Percentiles rank a stretch among this genome's conserved stretches.
These are phyloP conservation scores for Monosporascus sp. DNA, from an alignment of 2,329 filamentous ascomycete genomes.

Conservation along the genomic window DNA sequence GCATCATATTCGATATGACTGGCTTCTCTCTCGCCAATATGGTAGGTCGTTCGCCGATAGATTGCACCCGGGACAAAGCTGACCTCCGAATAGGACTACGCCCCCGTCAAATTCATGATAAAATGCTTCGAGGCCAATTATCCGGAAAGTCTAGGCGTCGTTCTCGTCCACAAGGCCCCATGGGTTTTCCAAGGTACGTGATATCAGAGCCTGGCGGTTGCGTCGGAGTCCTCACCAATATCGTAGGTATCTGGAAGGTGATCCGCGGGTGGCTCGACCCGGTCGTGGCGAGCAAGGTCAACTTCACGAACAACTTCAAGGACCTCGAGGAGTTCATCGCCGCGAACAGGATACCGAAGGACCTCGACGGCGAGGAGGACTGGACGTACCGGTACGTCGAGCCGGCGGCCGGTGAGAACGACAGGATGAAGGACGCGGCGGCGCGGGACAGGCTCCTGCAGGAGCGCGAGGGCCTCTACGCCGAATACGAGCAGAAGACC, in stretches of 20 bases:
- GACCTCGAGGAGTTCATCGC: constrained; percentile 77
- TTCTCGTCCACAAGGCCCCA: constrained; percentile 91
- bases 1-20: constrained; percentile 93
- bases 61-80: constrained; percentile 7
- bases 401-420: constrained; percentile 70
- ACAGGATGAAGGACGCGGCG: constrained; percentile 59
- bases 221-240: constrained; percentile 36
- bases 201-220: constrained; percentile 4
- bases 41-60: constrained; percentile 41
- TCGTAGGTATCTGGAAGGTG: constrained; percentile 83
- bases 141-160: constrained; percentile 82
- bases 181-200: constrained; percentile 86
- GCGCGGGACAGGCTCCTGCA: constrained; percentile 59
- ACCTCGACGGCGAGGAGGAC: constrained; percentile 80
- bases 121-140: constrained; percentile 99
- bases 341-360: constrained; percentile 65
- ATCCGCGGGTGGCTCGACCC: constrained; percentile 96
- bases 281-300: constrained; percentile 87
- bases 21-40: constrained; percentile 92
- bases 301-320: constrained; percentile 79
- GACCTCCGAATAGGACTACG: constrained; percentile 62
- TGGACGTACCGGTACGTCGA: constrained; percentile 83
- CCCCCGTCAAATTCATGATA: constrained; percentile 98
- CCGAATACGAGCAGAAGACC: constrained; percentile 70
- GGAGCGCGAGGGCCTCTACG: constrained; percentile 60